phyloP scores from a whole-genome alignment of 345 rosid genomes.

The Gossypium bickii region DNA sequence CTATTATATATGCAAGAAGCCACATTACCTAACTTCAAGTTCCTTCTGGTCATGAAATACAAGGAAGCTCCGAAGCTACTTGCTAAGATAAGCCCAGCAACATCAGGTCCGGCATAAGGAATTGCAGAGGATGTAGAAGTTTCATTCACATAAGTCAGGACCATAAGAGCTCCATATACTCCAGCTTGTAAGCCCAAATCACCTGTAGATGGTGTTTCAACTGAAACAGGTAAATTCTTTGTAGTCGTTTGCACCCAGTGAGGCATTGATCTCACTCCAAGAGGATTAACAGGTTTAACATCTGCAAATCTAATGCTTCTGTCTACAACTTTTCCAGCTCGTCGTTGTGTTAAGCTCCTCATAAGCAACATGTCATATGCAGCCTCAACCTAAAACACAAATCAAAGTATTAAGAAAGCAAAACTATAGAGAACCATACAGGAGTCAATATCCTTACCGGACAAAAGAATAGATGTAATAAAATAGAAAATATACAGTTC shows the following conservation, averaged over 20 bases:
- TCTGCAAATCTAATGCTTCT: slow-evolving; percentile 83
- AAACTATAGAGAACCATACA: background rate
- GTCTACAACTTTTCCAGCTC: slow-evolving; percentile 75
- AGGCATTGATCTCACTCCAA: slow-evolving; percentile 53
- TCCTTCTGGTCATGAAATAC: slow-evolving; percentile 80
- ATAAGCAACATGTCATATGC: slow-evolving; percentile 97
- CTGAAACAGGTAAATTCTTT: slow-evolving; percentile 55
- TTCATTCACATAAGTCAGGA: slow-evolving; percentile 72
- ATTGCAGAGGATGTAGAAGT: slow-evolving; percentile 41
- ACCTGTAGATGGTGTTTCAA: slow-evolving; percentile 70
- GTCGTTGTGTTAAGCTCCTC: slow-evolving; percentile 88
- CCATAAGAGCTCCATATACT: slow-evolving; percentile 87
- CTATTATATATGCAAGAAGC: background rate
- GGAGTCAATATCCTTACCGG: background rate
- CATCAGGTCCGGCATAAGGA: slow-evolving; percentile 70
- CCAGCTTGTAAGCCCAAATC: slow-evolving; percentile 83
- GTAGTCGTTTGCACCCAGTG: slow-evolving; percentile 63
- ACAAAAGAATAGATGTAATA: slow-evolving; percentile 5
- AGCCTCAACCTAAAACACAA: slow-evolving; percentile 67
- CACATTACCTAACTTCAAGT: slow-evolving; percentile 72
- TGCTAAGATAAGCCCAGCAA: slow-evolving; percentile 77
- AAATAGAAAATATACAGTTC: background rate
- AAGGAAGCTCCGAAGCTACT: slow-evolving; percentile 87
- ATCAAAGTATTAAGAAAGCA: background rate
- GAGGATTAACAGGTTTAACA: slow-evolving; percentile 57